These are phyloP conservation scores for Wickerhamomyces bovis DNA, from an alignment of 805 yeast genomes.

Conservation along the genomic window DNA sequence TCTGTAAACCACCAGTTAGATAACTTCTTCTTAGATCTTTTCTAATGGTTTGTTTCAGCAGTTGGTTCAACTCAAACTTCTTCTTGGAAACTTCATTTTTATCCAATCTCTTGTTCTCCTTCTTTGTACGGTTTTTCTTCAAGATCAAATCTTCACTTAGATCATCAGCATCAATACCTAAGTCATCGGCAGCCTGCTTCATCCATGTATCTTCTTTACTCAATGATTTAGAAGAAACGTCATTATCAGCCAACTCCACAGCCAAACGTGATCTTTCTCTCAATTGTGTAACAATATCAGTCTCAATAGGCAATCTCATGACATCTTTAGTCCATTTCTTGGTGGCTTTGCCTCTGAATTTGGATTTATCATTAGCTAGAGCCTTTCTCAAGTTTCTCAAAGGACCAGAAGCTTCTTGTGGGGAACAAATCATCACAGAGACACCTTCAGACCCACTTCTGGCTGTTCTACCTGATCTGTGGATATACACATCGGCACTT, in stretches of 20 bases:
- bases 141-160: slow-evolving; percentile 66
- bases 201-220: slow-evolving; percentile 77
- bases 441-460: slow-evolving; percentile 93
- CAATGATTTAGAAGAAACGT: slow-evolving; percentile 50
- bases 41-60: slow-evolving; percentile 50
- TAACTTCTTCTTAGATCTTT: slow-evolving; percentile 64
- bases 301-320: slow-evolving; percentile 69
- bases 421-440: slow-evolving; percentile 88
- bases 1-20: slow-evolving; percentile 71
- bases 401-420: slow-evolving; percentile 90
- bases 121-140: slow-evolving; percentile 54
- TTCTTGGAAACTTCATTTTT: slow-evolving; percentile 42
- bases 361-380: slow-evolving; percentile 33
- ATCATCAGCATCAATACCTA: slow-evolving; percentile 72
- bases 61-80: slow-evolving; percentile 45
- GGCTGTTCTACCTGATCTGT: slow-evolving; percentile 97
- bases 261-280: slow-evolving; percentile 66
- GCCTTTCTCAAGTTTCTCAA: slow-evolving; percentile 64
- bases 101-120: slow-evolving; percentile 44
- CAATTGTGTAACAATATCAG: slow-evolving; percentile 63
- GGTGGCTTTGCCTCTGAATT: slow-evolving; percentile 28
- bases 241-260: slow-evolving; percentile 68
- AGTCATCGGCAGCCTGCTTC: slow-evolving; percentile 85
- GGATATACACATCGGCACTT: slow-evolving; percentile 89
- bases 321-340: slow-evolving; percentile 49